Conservation (phyloP, 192 early-diverging fungal genomes). For the Entomortierella beljakovae region DNA sequence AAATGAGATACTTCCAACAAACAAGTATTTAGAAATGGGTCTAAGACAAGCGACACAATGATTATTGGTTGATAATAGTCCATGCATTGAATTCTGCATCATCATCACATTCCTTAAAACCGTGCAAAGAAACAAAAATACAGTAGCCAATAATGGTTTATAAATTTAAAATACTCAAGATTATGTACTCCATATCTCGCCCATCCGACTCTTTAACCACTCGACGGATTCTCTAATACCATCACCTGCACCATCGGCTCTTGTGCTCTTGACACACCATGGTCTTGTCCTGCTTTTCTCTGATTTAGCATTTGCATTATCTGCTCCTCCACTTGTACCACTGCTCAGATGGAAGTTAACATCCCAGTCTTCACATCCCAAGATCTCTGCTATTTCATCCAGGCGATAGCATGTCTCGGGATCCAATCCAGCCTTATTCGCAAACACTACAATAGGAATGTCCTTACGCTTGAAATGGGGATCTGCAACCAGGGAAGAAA, state of each 20-base stretch:
- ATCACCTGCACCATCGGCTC: conserved; percentile 43
- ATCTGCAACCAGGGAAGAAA: conserved; percentile 31
- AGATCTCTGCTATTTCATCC: conserved; percentile 52
- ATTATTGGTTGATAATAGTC: too few relatives aligned
- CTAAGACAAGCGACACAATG: too few relatives aligned
- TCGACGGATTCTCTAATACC: conserved; percentile 41
- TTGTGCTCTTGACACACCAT: conserved; percentile 52
- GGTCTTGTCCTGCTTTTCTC: conserved; percentile 1
- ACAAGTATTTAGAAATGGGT: too few relatives aligned
- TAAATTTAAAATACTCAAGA: conserved; percentile 41
- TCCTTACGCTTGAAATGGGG: conserved; percentile 19
- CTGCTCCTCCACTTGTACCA: not conserved
- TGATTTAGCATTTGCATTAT: not conserved
- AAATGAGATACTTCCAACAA: too few relatives aligned
- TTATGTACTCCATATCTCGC: conserved; percentile 42
- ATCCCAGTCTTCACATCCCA: conserved; percentile 53
- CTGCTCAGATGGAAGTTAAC: conserved; percentile 1
- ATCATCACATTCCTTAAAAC: too few relatives aligned
- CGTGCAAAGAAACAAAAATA: too few relatives aligned
- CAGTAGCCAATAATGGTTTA: too few relatives aligned
- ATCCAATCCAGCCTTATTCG: conserved; percentile 46
- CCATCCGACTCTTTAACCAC: conserved; percentile 55
- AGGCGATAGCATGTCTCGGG: conserved; percentile 42
- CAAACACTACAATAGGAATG: conserved; percentile 49
- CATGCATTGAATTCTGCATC: too few relatives aligned